Conservation (phyloP, 805 yeast species). For the Zygoascus flipseniorum region DNA sequence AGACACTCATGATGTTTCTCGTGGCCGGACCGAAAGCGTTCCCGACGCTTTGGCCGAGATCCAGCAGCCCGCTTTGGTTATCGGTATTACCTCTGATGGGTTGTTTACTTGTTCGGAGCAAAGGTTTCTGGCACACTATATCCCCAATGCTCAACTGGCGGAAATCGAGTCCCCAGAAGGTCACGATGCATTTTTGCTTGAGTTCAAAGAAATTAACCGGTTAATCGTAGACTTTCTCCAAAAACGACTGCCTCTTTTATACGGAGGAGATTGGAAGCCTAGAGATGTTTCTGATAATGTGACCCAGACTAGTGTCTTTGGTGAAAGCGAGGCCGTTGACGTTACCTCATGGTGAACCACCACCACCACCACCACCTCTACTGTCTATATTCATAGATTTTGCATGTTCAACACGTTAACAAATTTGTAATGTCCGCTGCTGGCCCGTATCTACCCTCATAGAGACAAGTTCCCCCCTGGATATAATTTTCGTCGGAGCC, state of each 20-base stretch:
- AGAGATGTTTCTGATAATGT: conserved; percentile 30
- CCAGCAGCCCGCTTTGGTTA: conserved; percentile 67
- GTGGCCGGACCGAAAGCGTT: conserved; percentile 52
- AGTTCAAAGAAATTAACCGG: conserved; percentile 72
- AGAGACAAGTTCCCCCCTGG: too few species aligned
- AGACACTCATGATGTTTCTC: conserved; percentile 89
- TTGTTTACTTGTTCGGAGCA: conserved; percentile 89
- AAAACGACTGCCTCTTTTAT: conserved; percentile 49
- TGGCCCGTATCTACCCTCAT: too few species aligned
- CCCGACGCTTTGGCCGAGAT: conserved; percentile 51
- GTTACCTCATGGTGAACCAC: conserved; percentile 69
- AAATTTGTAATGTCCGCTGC: too few species aligned
- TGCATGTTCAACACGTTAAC: neutral
- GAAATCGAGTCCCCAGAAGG: conserved; percentile 89
- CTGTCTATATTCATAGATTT: neutral
- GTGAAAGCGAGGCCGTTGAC: conserved; percentile 78
- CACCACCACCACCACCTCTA: neutral
- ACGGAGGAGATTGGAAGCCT: conserved; percentile 39
- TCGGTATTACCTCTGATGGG: conserved; percentile 90
- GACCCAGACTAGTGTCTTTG: conserved; percentile 53
- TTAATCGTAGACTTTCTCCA: conserved; percentile 60
- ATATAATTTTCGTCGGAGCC: too few species aligned
- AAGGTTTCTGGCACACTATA: conserved; percentile 64
- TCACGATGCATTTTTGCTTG: conserved; percentile 92
- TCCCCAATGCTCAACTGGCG: conserved; percentile 61